Evolutionary conservation across 352 stramenopile genomes (phyloP), one percentile per base, ranked within the genome.

Genomic region (Globisporangium nunn): DNA sequence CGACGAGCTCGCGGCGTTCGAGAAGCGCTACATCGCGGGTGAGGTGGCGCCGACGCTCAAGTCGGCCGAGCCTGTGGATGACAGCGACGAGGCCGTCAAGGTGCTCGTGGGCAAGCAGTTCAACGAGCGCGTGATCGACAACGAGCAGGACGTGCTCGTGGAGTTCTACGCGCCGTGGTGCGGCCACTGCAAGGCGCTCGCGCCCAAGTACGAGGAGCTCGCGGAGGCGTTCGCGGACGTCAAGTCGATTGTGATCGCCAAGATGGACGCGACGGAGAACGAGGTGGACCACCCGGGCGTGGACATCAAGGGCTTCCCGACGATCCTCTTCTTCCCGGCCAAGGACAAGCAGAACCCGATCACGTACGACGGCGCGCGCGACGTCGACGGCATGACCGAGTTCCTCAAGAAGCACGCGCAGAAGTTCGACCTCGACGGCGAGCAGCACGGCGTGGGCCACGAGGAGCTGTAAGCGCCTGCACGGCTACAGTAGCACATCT

Each of bases 221-320:
- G 89, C 83, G 28, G 83, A 93, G 68, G 81, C 76, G 50, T 96
- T 96, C 59, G 76, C 82, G 2, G 78, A 95, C 54, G 87, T 96
- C 35, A 84, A 96, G 60, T 92, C 79, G 63, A 87, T 98, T 45
- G 58, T 98, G 44, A 96, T 98, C 64, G 93, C 83, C 61, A 97
- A 98, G 88, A 97, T 98, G 69, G 95, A 98, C 67, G 79, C 91
- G 39, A 98, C 92, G 3, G 90, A 90, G 53, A 98, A 98, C 76
- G 95, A 98, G 71, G 79, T 98, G 33, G 92, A 97, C 75, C 71
- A 94, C 71, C 63, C 81, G 5, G 79, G 80, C 37, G 85, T 98
- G 33, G 77, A 95, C 40, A 82, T 98, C 61, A 79, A 85, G 56
- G 93, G 93, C 31, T 98, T 98, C 89, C 95, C 95, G 40, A 98